A percentile compares a stretch with the other conserved stretches of the same genome.
Evolutionary conservation across 768 basidiomycete species (phyloP).

Genomic region (Mycena filopes): DNA sequence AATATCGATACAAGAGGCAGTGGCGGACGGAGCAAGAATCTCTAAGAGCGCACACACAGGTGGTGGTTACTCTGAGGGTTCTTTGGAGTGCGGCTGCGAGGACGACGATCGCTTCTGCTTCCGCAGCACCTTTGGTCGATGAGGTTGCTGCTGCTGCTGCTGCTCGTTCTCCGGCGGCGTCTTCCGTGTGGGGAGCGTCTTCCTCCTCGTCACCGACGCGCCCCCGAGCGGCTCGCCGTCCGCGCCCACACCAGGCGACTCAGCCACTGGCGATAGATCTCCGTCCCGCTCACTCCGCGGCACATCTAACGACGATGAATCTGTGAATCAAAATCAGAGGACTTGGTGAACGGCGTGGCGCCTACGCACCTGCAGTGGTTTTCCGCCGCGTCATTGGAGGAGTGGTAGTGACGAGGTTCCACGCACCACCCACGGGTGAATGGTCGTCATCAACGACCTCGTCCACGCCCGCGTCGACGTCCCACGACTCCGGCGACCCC

Average conservation of each 20-base stretch:
- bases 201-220: constrained; percentile 64
- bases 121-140: constrained; percentile 54
- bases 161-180: constrained; percentile 23
- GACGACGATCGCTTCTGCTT: constrained; percentile 63
- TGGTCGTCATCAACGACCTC: constrained; percentile 57
- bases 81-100: constrained; percentile 43
- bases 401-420: constrained; percentile 60
- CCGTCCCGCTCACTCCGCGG: constrained; percentile 39
- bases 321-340: constrained; percentile 25
- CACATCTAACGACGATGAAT: constrained; percentile 33
- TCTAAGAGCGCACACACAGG: neutral
- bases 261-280: constrained; percentile 60
- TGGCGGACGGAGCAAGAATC: neutral
- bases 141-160: constrained; percentile 14
- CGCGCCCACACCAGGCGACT: constrained; percentile 44
- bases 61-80: constrained; percentile 11
- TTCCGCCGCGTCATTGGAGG: constrained; percentile 44
- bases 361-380: constrained; percentile 40
- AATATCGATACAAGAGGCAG: constrained; percentile 28
- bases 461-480: constrained; percentile 66
- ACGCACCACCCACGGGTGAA: constrained; percentile 56
- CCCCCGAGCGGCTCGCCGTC: constrained; percentile 39
- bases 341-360: neutral
- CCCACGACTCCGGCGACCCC: constrained; percentile 39
- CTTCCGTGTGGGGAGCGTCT: constrained; percentile 67